Percentiles rank a stretch among this genome's conserved stretches.
These are phyloP conservation scores for Tulasnella calospora DNA, from an alignment of 768 basidiomycete genomes.

Conservation along the genomic window DNA sequence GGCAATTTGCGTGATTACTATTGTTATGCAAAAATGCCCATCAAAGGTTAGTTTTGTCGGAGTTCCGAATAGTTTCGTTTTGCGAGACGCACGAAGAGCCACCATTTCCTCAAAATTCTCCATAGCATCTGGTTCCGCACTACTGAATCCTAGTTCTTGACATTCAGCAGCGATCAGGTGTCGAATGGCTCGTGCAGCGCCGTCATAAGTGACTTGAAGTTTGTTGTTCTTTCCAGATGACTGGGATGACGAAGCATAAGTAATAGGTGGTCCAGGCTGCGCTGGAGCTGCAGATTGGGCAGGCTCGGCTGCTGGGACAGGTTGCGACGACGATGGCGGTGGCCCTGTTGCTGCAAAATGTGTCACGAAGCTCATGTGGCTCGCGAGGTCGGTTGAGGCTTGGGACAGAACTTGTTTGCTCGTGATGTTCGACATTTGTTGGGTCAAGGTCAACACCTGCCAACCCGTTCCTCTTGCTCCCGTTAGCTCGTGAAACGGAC, in stretches of 20 bases:
- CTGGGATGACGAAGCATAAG: conserved; percentile 16
- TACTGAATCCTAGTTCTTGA: conserved; percentile 23
- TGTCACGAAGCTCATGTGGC: not conserved
- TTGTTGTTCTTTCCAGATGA: conserved; percentile 16
- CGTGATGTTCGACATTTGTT: not conserved
- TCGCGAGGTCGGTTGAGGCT: not conserved
- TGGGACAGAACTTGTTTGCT: conserved; percentile 1
- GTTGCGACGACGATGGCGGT: conserved; percentile 45
- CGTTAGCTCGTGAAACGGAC: not conserved
- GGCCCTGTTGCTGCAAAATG: not conserved
- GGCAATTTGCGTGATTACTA: conserved; percentile 24
- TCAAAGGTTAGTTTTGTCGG: not conserved
- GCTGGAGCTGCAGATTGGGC: conserved; percentile 3
- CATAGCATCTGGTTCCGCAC: conserved; percentile 10
- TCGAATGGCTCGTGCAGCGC: conserved; percentile 6
- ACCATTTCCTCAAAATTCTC: conserved; percentile 22
- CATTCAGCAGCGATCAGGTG: conserved; percentile 18
- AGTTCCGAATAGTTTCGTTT: not conserved
- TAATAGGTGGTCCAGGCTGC: conserved; percentile 9
- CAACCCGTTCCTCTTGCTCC: not conserved
- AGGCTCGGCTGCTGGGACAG: not conserved
- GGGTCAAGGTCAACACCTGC: not conserved
- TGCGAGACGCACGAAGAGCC: conserved; percentile 12
- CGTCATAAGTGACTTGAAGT: conserved; percentile 16
- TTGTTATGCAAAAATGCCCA: not conserved